Base-by-base conservation (phyloP, 495 filamentous ascomycete genomes). In the Collariella sp. region DNA sequence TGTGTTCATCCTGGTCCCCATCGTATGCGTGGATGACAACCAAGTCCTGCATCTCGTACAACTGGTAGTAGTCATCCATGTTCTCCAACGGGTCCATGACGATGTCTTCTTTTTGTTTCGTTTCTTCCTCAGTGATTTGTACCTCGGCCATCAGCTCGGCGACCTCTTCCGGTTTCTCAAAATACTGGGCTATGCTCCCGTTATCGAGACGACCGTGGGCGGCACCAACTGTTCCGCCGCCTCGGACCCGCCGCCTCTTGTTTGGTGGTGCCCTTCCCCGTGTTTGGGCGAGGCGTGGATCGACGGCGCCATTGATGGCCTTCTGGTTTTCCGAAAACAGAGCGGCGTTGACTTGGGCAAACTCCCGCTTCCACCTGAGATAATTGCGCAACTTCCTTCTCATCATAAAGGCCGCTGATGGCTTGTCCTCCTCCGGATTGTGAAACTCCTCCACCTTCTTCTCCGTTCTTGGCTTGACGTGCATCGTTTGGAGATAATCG, bases 1-100 rank as follows among this genome's bases (percentile, higher is more conserved):
- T 76, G 67, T 95, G 88, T 62, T 97, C 94, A 70, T 97, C 94
- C 77, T 90, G 87, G 65, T 98, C 93, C 10, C 90, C 93, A 2
- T 76, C 75, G 67, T 95, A 98, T 2, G 93, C 87, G 68, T 97
- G 93, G 39, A 96, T 76, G 44, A 96, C 81, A 19, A 96, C 78
- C 22, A 97, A 73, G 59, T 95, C 84, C 40, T 88, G 80, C 84
- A 91, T 93, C 42, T 96, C 89, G 64, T 90, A 96, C 19, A 96
- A 79, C 67, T 95, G 84, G 62, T 90, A 97, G 68, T 85, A 95
- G 63, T 95, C 85, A 66, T 89, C 87, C 79, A 94, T 88, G 64
- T 89, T 76, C 36, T 95, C 87, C 19, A 97, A 71, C 0, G 89
- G 84, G 69, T 98, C 93, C 19, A 82, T 73, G 0, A 82, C 75